Evolutionary conservation across 306 rosid genomes (phyloP), one percentile per base, ranked within the genome.

Genomic region (Macrotyloma uniflorum): DNA sequence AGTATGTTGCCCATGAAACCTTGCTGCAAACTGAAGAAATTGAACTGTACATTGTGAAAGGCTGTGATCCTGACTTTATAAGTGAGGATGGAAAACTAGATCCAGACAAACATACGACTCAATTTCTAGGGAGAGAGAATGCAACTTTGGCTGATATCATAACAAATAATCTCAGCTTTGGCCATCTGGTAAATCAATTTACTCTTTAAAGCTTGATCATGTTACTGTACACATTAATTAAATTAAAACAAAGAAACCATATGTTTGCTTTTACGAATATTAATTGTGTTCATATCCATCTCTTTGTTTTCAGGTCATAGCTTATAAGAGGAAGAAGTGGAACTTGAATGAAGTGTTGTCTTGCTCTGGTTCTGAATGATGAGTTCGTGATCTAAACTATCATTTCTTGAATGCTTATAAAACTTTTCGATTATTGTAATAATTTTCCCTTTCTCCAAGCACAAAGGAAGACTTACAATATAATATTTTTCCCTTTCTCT

Each of bases 1-100:
- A 93, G 96, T 86, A 89, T 51, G 87, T 93, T 62, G 87, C 97
- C 5, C 77, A 13, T 15, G 78, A 83, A 74, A 85, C 96, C 6
- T 74, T 85, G 19, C 43, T 79, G 66, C 81, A 75, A 28, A 83
- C 77, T 2, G 89, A 87, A 50, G 96, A 87, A 77, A 75, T 89
- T 81, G 96, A 85, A 80, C 59, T 93, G 18, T 85, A 82, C 79
- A 43, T 85, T 32, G 83, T 86, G 16, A 89, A 76, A 42, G 90
- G 85, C 61, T 76, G 43, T 49, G 85, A 75, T 6, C 82, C 80
- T 42, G 72, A 69, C 50, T 30, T 79, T 30, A 64, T 79, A 23
- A 74, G 74, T 47, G 72, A 82, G 2, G 58, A 78, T 18, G 73
- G 15, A 20, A 75, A 47, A 6, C 18, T 77, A 23, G 82, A 86